A percentile compares a stretch with the other conserved stretches of the same genome.
These are phyloP conservation scores for Fusarium miscanthi DNA, from an alignment of 2,329 filamentous ascomycete genomes.

Conservation along the genomic window DNA sequence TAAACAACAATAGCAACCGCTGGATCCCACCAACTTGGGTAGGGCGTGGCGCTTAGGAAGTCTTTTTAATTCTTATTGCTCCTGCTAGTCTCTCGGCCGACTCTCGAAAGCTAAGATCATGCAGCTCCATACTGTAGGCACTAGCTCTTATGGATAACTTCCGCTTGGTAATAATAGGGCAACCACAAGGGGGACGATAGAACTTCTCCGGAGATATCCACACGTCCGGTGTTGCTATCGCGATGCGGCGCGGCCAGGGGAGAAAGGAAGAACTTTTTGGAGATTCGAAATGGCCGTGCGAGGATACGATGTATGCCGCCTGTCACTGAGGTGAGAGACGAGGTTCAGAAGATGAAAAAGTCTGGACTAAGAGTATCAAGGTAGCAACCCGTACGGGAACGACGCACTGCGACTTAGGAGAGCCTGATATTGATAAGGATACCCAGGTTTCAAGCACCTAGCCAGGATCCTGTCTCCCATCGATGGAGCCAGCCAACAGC, in stretches of 20 bases:
- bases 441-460: background rate
- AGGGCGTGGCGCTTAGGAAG: slow-evolving; percentile 18
- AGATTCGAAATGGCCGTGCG: slow-evolving; percentile 31
- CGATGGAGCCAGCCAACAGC: slow-evolving; percentile 23
- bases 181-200: slow-evolving; percentile 4
- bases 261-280: slow-evolving; percentile 40
- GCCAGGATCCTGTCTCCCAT: slow-evolving; percentile 9
- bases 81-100: slow-evolving; percentile 21
- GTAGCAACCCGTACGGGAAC: slow-evolving; percentile 39
- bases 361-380: slow-evolving; percentile 25
- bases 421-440: slow-evolving; percentile 27
- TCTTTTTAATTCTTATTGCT: slow-evolving; percentile 9
- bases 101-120: slow-evolving; percentile 11
- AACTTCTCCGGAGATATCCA: slow-evolving; percentile 15
- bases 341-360: slow-evolving; percentile 33
- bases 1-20: background rate
- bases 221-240: slow-evolving; percentile 5
- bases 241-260: slow-evolving; percentile 23
- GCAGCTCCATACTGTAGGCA: background rate
- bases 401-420: slow-evolving; percentile 29
- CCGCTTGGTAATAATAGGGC: slow-evolving; percentile 6
- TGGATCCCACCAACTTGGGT: slow-evolving; percentile 3
- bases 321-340: slow-evolving; percentile 25
- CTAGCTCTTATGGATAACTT: background rate
- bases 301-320: slow-evolving; percentile 16